Base-by-base conservation (phyloP, 441 rosid species). In the Adansonia grandidieri region DNA sequence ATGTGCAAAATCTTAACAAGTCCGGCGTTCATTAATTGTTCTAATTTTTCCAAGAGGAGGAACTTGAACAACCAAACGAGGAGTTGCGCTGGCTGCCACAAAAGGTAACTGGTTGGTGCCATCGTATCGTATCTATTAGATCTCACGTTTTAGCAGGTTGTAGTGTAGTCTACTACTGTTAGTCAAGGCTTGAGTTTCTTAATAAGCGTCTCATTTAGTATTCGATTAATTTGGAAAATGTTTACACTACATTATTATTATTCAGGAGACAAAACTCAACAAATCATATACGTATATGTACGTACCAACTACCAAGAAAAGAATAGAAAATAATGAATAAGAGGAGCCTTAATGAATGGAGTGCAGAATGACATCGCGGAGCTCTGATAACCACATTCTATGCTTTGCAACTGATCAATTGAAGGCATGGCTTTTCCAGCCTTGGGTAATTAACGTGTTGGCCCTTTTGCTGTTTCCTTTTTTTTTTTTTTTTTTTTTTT, bases 1-100 rank as follows among this genome's bases (percentile, higher is more conserved):
- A 71, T 50, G 53, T 50, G 61, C 76, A 48, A 71, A 78, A 78
- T 78, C 76, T 32, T 61, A 63, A 63, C 58, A 13, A 32, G 20
- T 78, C 61, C 54, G 40, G 42, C 6, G 7, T 45, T 2, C 19
- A 58, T 77, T 58, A 60, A 28, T 61, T n/a, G 32, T 28, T 28
- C 32, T 28, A 28, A 28, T 47, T 50, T 2, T 6, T 20, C 7
- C 13, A 40, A 14, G n/a, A 56, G 53, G 42, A 61, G 53, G 42
- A 61, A 50, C 53, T 62, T 24, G 42, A 28, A 28, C 45, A 28
- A 63, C 45, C 9, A 32, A 78, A 60, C 60, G 13, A 7, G 45
- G 24, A 13, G 44, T 14, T 66, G 54, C 24, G 65, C 13, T 40
- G 73, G 56, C 62, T 62, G 32, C 32, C 32, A 28, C 37, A 32